These are phyloP conservation scores for Athelia sp. DNA, from an alignment of 1,284 basidiomycete species.

Conservation along the genomic window DNA sequence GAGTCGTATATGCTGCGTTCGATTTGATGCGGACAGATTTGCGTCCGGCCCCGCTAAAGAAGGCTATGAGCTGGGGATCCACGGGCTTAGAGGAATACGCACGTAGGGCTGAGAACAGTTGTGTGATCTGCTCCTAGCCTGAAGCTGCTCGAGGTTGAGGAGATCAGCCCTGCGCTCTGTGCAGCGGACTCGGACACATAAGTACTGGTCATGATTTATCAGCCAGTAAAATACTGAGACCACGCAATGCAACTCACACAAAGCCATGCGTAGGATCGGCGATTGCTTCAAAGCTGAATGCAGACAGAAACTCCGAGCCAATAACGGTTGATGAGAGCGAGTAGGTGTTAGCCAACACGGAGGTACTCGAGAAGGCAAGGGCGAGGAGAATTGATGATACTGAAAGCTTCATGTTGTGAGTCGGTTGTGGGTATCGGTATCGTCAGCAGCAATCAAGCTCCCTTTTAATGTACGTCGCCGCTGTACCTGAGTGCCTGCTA, in stretches of 20 bases:
- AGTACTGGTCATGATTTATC: conserved; percentile 20
- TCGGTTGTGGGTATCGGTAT: too few species aligned
- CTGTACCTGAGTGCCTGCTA: too few species aligned
- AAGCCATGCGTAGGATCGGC: conserved; percentile 43
- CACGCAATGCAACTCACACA: conserved; percentile 29
- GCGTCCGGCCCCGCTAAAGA: conserved; percentile 23
- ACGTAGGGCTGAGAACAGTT: conserved; percentile 18
- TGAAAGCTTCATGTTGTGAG: too few species aligned
- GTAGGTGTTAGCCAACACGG: conserved; percentile 25
- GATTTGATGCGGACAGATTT: conserved; percentile 29
- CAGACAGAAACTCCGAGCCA: conserved; percentile 35
- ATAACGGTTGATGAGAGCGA: conserved; percentile 29
- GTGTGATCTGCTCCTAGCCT: conserved; percentile 29
- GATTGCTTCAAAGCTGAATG: conserved; percentile 41
- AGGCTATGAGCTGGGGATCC: background rate
- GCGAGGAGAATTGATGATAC: background rate
- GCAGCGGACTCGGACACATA: conserved; percentile 28
- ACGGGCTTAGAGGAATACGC: background rate
- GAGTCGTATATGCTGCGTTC: conserved; percentile 22
- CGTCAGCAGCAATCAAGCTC: too few species aligned
- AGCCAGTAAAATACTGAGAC: background rate
- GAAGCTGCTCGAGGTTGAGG: conserved; percentile 22
- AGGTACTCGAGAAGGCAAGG: background rate
- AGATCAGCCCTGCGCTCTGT: conserved; percentile 22
- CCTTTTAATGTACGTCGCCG: too few species aligned